Evolutionary conservation across 140 eudicot genomes (phyloP), one percentile per base, ranked within the genome.

Genomic region (Stevia rebaudiana): DNA sequence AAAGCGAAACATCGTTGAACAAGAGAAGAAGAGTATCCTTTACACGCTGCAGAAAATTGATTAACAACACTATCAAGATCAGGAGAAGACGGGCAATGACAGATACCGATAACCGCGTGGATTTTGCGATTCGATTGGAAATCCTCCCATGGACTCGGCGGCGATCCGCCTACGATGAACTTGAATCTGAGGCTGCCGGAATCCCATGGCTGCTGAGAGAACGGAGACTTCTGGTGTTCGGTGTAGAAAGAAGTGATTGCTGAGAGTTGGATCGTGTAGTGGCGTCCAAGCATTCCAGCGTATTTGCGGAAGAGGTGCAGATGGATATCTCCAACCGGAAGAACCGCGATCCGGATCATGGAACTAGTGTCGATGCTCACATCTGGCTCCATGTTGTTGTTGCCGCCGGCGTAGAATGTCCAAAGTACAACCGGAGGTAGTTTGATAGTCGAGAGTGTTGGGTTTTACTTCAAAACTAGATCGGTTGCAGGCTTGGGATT

Each of bases 121-220:
- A 82, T 83, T 67, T 91, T 91, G 10, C 98, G 82, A 49, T 83
- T 82, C 16, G 95, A 82, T 60, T 91, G 98, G 62, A 91, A 91
- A 65, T 91, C 98, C 66, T 91, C 98, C 98, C 98, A 91, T 0
- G 98, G 95, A 35, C 88, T 80, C 0, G 87, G 85, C 13, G 96
- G 89, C 0, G 96, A 77, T 39, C 95, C 98, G 1, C 92, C 95
- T 40, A 86, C 69, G 40, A 91, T 81, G 79, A 84, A 91, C 79
- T 83, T 87, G 81, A 85, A 88, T 2, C 85, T 75, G 19, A 91
- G 81, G 74, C 72, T 69, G 15, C 96, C 96, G 43, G 89, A 74
- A 8, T 87, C 96, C 98, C 98, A 91, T 0, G 95, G 95, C 69
- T 87, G 98, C 12, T 91, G 69, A 10, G 89, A 54, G 70, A 91